These are phyloP conservation scores for Boletus holoroseus DNA, from an alignment of 1,284 basidiomycete genomes.

Conservation along the genomic window DNA sequence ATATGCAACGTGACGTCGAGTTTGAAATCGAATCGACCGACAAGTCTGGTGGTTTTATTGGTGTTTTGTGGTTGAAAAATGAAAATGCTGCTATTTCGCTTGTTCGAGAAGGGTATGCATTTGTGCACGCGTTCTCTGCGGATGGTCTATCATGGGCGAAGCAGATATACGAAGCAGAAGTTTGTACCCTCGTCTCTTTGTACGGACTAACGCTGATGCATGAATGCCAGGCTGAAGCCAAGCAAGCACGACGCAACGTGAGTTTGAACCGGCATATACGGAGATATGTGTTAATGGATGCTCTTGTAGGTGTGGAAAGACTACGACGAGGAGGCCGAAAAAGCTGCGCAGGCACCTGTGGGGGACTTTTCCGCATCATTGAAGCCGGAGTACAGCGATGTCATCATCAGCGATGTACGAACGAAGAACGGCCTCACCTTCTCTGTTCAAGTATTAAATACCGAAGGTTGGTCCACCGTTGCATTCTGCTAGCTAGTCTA, in stretches of 20 bases:
- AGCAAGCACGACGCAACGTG: slow-evolving; percentile 72
- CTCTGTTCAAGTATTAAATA: slow-evolving; percentile 88
- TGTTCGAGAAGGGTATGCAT: slow-evolving; percentile 81
- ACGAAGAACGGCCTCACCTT: slow-evolving; percentile 74
- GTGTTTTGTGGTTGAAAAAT: slow-evolving; percentile 75
- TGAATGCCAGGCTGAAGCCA: slow-evolving; percentile 61
- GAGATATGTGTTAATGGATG: slow-evolving; percentile 1
- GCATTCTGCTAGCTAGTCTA: neutral
- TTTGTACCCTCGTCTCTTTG: slow-evolving; percentile 26
- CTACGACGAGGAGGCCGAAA: slow-evolving; percentile 66
- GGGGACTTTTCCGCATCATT: slow-evolving; percentile 51
- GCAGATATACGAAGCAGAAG: slow-evolving; percentile 83
- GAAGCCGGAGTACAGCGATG: slow-evolving; percentile 81
- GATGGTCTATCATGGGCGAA: slow-evolving; percentile 74
- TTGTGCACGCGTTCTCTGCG: slow-evolving; percentile 84
- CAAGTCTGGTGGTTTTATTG: slow-evolving; percentile 96
- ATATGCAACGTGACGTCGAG: slow-evolving; percentile 94
- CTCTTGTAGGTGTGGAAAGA: slow-evolving; percentile 71
- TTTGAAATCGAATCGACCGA: slow-evolving; percentile 86
- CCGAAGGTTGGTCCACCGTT: slow-evolving; percentile 55
- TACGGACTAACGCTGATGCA: slow-evolving; percentile 2
- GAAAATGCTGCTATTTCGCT: slow-evolving; percentile 84
- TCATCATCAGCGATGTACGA: slow-evolving; percentile 88
- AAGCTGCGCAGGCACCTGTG: slow-evolving; percentile 43
- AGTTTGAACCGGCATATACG: slow-evolving; percentile 24